Conservation (phyloP, 208 protist genomes). For the Leptomonas seymouri region DNA sequence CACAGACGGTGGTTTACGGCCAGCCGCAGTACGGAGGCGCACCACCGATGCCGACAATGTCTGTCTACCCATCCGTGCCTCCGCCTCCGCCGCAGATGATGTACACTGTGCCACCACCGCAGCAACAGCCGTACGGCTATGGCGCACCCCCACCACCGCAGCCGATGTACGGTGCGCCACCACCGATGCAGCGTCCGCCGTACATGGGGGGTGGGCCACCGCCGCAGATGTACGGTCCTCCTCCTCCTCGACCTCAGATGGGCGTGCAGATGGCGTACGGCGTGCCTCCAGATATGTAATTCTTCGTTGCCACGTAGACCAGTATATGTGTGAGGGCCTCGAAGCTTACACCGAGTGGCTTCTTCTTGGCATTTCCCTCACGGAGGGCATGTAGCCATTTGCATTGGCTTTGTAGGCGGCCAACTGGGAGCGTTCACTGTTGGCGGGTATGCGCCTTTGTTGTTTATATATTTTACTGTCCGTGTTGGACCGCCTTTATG, state of each 20-base stretch:
- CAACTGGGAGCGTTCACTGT: too few species aligned
- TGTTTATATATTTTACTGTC: too few species aligned
- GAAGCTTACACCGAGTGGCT: too few species aligned
- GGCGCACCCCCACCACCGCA: slow-evolving; percentile 10
- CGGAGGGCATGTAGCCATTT: too few species aligned
- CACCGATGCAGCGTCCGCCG: slow-evolving; percentile 6
- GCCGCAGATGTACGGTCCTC: slow-evolving; percentile 14
- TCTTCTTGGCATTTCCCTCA: too few species aligned
- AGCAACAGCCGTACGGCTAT: slow-evolving; percentile 7
- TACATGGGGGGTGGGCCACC: slow-evolving; percentile 20
- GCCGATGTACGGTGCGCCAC: slow-evolving; percentile 21
- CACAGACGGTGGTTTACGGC: slow-evolving; percentile 28
- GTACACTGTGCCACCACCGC: slow-evolving; percentile 12
- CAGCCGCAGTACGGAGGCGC: slow-evolving; percentile 4
- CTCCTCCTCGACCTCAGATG: slow-evolving; percentile 7
- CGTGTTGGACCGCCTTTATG: too few species aligned
- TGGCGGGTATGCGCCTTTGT: too few species aligned
- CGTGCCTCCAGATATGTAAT: slow-evolving; percentile 32
- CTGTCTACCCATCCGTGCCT: slow-evolving; percentile 3
- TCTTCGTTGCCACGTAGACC: too few species aligned
- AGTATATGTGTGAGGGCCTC: too few species aligned
- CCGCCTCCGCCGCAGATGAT: slow-evolving; percentile 13
- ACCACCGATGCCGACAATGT: neutral
- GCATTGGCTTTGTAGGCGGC: too few species aligned
- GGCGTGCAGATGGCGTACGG: slow-evolving; percentile 35